Base-by-base conservation (phyloP, 257 asterid species). In the Nemophila menziesii region DNA sequence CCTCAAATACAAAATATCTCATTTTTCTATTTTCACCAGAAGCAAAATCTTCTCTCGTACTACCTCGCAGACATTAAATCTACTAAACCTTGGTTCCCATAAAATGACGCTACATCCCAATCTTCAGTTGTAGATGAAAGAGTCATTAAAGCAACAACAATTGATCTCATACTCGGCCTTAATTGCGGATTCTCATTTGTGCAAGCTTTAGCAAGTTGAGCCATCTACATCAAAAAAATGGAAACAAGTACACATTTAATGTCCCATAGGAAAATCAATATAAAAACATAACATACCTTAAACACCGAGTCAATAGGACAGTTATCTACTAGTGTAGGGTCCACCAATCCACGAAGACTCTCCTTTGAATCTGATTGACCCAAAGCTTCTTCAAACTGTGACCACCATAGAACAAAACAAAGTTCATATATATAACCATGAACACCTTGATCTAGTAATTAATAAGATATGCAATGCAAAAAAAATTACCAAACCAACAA, bases 61-160 rank as follows among this genome's bases (percentile, higher is more conserved):
- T 69, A 82, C 68, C 94, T 78, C 41, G 92, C 96, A 2, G 92
- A 78, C 90, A 81, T 72, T 0, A 82, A 73, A 52, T 79, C 77
- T 48, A 72, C 51, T 8, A 79, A 62, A 27, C 82, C 84, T 45
- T 72, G 93, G 57, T 65, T 79, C 22, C 84, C 87, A 13, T 82
- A 86, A 73, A 86, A 82, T 20, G 81, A 48, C 36, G 87, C 93
- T 8, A 77, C 77, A 39, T 82, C 97, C 94, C 97, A 82, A 36
- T 86, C 92, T 42, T 82, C 97, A 3, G 93, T 82, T 1, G 93
- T 39, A 5, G 97, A 86, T 9, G 93, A 79, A 8, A 82, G 94
- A 3, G 93, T 82, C 97, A 86, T 86, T 50, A 86, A 48, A 0
- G 93, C 94, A 11, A 86, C 97, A 5, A 82, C 97, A 8, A 82